Percentiles rank a stretch among this genome's conserved stretches.
phyloP scores from a whole-genome alignment of 257 asterid genomes.

The Plectranthus barbatus region DNA sequence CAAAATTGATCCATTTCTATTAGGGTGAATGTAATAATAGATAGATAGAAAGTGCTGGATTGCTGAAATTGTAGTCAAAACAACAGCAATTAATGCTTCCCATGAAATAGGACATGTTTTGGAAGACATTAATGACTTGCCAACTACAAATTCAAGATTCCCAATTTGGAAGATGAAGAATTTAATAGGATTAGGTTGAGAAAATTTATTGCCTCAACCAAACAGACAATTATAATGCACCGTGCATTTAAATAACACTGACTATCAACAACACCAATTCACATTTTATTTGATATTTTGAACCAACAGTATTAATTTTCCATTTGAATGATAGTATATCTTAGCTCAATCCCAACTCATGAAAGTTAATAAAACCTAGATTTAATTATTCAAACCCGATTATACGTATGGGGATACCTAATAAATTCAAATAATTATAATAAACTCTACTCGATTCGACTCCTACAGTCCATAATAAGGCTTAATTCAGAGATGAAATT shows the following conservation, averaged over 20 bases:
- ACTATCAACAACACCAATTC: not conserved
- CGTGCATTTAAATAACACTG: not conserved
- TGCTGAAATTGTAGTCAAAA: too few relatives aligned
- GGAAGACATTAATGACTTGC: conserved; percentile 17
- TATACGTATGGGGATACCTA: too few relatives aligned
- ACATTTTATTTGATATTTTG: too few relatives aligned
- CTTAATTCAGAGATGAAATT: not conserved
- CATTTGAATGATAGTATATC: too few relatives aligned
- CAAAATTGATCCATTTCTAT: too few relatives aligned
- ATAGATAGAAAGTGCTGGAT: too few relatives aligned
- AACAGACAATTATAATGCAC: conserved; percentile 7
- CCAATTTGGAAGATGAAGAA: not conserved
- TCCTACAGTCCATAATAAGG: not conserved
- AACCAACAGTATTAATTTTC: too few relatives aligned
- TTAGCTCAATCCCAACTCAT: too few relatives aligned
- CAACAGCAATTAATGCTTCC: not conserved
- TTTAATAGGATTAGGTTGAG: conserved; percentile 16
- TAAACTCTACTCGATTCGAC: not conserved
- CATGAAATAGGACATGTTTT: conserved; percentile 13
- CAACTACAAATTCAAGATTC: conserved; percentile 23
- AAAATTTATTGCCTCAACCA: conserved; percentile 28
- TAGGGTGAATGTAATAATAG: too few relatives aligned
- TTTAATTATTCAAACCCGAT: too few relatives aligned
- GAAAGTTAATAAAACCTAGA: too few relatives aligned
- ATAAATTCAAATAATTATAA: not conserved